Percentiles rank a stretch among this genome's conserved stretches.
Conservation (phyloP, 768 basidiomycete species). For the Podaxis sp. region DNA sequence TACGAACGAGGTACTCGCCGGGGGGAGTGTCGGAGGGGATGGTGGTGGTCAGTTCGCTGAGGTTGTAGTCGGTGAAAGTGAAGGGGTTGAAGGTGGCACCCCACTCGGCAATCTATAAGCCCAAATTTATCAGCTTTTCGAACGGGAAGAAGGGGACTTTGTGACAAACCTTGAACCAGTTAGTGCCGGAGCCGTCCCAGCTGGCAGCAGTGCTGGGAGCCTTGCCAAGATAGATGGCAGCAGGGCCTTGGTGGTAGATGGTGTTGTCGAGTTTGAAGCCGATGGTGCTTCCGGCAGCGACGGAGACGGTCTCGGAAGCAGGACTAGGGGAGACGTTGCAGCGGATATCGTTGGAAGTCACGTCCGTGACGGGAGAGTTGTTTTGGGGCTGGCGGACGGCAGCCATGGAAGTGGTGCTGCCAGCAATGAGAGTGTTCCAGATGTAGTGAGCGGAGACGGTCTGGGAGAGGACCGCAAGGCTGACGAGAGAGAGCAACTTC, state of each 20-base stretch:
- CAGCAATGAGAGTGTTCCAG: slow-evolving; percentile 28
- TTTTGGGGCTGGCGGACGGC: slow-evolving; percentile 29
- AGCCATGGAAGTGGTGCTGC: slow-evolving; percentile 20
- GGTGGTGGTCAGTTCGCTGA: slow-evolving; percentile 32
- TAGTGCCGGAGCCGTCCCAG: slow-evolving; percentile 44
- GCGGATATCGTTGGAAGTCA: slow-evolving; percentile 26
- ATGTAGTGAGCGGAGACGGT: slow-evolving; percentile 32
- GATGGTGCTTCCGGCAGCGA: slow-evolving; percentile 33
- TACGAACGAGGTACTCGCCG: slow-evolving; percentile 43
- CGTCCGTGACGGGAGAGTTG: slow-evolving; percentile 28
- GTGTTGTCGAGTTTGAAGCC: slow-evolving; percentile 38
- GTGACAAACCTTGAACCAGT: slow-evolving; percentile 46
- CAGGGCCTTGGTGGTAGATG: slow-evolving; percentile 40
- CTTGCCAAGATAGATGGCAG: slow-evolving; percentile 44
- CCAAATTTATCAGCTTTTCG: neutral
- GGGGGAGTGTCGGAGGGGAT: slow-evolving; percentile 38
- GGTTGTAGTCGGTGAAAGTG: slow-evolving; percentile 26
- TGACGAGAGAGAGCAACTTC: slow-evolving; percentile 22
- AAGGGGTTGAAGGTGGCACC: slow-evolving; percentile 35
- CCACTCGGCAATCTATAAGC: slow-evolving; percentile 35
- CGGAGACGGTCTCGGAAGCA: slow-evolving; percentile 32
- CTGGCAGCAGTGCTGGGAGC: slow-evolving; percentile 35
- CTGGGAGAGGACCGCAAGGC: slow-evolving; percentile 22
- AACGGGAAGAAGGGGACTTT: neutral
- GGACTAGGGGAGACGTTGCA: slow-evolving; percentile 32